phyloP scores from a whole-genome alignment of 352 stramenopile species.

The Stramenopiles sp. region DNA sequence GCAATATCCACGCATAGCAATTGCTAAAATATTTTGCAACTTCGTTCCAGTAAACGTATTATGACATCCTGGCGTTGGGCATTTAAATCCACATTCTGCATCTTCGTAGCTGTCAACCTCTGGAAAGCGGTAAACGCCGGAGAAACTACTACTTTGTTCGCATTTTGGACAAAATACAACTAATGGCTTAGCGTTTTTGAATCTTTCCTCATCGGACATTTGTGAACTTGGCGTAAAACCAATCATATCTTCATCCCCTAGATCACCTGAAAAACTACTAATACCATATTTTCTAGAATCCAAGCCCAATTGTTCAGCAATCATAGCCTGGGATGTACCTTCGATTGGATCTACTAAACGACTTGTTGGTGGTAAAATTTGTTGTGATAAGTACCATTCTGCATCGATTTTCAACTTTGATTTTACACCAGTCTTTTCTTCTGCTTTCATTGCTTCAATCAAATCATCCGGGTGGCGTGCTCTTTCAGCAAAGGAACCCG shows the following conservation, averaged over 20 bases:
- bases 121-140: constrained; percentile 36
- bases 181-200: constrained; percentile 55
- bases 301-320: constrained; percentile 86
- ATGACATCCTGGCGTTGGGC: constrained; percentile 36
- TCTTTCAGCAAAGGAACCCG: constrained; percentile 24
- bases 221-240: constrained; percentile 61
- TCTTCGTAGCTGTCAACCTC: constrained; percentile 14
- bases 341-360: constrained; percentile 97
- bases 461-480: constrained; percentile 37
- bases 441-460: constrained; percentile 23
- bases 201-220: constrained; percentile 58
- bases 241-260: constrained; percentile 28
- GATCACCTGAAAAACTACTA: neutral
- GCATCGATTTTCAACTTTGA: constrained; percentile 50
- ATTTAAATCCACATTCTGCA: constrained; percentile 31
- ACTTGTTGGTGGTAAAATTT: constrained; percentile 91
- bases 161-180: constrained; percentile 32
- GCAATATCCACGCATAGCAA: constrained; percentile 45
- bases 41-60: constrained; percentile 55
- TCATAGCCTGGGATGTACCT: constrained; percentile 69
- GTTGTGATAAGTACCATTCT: constrained; percentile 84
- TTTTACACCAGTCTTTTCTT: neutral
- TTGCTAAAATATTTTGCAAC: constrained; percentile 45
- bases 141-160: constrained; percentile 36
- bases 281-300: constrained; percentile 80